phyloP scores from a whole-genome alignment of 2,329 filamentous ascomycete species.

The Trichoderma oligosporum region DNA sequence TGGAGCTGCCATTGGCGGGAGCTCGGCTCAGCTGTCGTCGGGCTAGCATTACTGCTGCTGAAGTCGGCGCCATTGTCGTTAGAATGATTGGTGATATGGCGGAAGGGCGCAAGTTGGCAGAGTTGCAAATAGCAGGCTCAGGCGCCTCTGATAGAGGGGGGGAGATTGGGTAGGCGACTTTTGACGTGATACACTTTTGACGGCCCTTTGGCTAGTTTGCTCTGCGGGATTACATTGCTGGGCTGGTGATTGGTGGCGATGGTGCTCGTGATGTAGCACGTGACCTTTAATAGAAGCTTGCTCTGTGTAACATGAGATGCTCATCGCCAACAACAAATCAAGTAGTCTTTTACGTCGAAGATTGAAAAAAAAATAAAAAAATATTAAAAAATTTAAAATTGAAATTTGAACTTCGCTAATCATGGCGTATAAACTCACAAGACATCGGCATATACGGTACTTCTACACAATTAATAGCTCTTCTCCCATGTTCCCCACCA shows the following conservation, averaged over 20 bases:
- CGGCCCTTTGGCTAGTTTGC: slow-evolving; percentile 20
- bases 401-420: neutral
- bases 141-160: slow-evolving; percentile 16
- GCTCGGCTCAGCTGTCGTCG: slow-evolving; percentile 35
- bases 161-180: slow-evolving; percentile 23
- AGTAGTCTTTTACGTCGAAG: too few relatives aligned
- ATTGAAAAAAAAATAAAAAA: neutral
- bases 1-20: slow-evolving; percentile 24
- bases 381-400: neutral
- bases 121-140: slow-evolving; percentile 23
- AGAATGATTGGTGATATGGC: slow-evolving; percentile 19
- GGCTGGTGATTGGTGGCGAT: slow-evolving; percentile 35
- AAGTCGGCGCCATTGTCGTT: slow-evolving; percentile 33
- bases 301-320: too few relatives aligned
- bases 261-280: slow-evolving; percentile 30
- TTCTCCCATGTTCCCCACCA: slow-evolving; percentile 89
- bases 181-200: slow-evolving; percentile 26
- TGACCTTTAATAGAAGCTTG: slow-evolving; percentile 25
- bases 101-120: slow-evolving; percentile 27
- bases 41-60: slow-evolving; percentile 34
- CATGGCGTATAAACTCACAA: neutral
- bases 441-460: neutral
- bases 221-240: slow-evolving; percentile 41
- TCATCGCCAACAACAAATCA: too few relatives aligned
- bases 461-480: slow-evolving; percentile 34